phyloP scores from a whole-genome alignment of 208 protist genomes.

The Trypanosoma scelopori region DNA sequence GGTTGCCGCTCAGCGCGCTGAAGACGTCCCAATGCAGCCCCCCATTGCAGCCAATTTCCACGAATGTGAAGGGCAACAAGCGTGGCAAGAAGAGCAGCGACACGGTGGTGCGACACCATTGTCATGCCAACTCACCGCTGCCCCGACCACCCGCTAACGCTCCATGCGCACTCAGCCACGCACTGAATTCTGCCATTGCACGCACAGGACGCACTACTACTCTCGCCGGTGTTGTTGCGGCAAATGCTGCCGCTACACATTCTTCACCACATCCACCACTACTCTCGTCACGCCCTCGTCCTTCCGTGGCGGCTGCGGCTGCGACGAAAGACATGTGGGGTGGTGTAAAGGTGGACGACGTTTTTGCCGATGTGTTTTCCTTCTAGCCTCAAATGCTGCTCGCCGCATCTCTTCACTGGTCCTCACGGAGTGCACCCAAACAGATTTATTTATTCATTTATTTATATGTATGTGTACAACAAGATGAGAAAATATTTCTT shows the following conservation, averaged over 20 bases:
- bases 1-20: conserved; percentile 19
- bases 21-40: neutral
- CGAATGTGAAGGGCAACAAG: neutral
- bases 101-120: neutral
- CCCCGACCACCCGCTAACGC: conserved; percentile 15
- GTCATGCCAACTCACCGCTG: conserved; percentile 3
- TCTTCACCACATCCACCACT: too few relatives aligned
- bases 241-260: neutral
- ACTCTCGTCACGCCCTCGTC: conserved; percentile 8
- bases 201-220: neutral
- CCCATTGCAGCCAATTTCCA: neutral
- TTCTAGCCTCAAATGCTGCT: conserved; percentile 21
- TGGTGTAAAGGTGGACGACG: conserved; percentile 41
- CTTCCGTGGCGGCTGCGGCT: conserved; percentile 9
- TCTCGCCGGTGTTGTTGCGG: neutral
- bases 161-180: conserved; percentile 10
- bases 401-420: neutral
- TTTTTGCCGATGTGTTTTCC: conserved; percentile 70
- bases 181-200: conserved; percentile 9
- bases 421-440: neutral
- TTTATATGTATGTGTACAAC: too few relatives aligned
- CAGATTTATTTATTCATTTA: neutral
- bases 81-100: neutral
- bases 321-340: conserved; percentile 16
- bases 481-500: too few relatives aligned